Evolutionary conservation across 108 stramenopile species (phyloP).

Genomic region (Nitzschia sp.): DNA sequence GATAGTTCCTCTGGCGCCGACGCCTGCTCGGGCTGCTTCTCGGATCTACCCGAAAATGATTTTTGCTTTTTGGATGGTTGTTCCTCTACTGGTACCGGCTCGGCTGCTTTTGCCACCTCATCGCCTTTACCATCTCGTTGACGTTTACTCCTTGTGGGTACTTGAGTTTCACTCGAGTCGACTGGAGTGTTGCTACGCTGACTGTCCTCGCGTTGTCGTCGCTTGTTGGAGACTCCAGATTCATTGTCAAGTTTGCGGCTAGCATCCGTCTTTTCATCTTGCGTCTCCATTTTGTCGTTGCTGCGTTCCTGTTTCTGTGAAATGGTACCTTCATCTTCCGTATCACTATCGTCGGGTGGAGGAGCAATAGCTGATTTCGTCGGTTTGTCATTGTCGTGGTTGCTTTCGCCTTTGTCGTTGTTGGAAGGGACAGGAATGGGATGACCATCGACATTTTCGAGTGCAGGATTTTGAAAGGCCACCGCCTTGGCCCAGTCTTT

Average conservation of each 20-base stretch:
- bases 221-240: not conserved
- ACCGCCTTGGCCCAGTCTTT: conserved; percentile 32
- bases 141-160: not conserved
- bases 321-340: not conserved
- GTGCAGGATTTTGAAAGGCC: conserved; percentile 1
- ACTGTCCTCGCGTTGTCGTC: not conserved
- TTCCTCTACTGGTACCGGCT: not conserved
- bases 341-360: not conserved
- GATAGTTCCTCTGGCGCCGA: too few species aligned
- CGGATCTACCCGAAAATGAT: too few species aligned
- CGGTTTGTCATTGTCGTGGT: not conserved
- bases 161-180: not conserved
- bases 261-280: not conserved
- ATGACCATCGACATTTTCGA: conserved; percentile 17
- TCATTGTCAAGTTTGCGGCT: not conserved
- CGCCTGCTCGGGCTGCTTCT: too few species aligned
- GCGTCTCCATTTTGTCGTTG: not conserved
- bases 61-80: not conserved
- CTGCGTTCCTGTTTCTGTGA: not conserved
- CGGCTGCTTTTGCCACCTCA: not conserved
- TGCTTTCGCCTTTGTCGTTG: not conserved
- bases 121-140: not conserved
- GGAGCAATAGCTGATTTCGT: not conserved
- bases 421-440: not conserved
- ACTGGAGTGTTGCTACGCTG: not conserved